Base-by-base conservation (phyloP, 2,329 filamentous ascomycete species). In the Xylariaceae sp. region DNA sequence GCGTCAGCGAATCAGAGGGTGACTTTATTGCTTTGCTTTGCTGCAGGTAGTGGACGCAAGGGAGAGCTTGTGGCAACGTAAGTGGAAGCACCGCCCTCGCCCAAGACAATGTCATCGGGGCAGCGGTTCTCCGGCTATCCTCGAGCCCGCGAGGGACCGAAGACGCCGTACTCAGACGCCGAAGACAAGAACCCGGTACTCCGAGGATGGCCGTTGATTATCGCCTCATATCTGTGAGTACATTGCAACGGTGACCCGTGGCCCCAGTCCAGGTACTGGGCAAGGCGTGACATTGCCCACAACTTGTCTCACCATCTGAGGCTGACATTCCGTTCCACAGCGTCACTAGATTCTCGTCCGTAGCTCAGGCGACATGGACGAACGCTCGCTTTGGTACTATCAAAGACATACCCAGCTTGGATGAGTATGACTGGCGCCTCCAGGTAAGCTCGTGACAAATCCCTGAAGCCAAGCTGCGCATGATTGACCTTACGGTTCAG, bases 181-280 rank as follows among this genome's bases (percentile, higher is more conserved):
- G 61, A 71, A 24, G 75, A 80, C 47, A 71, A 76, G 31, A 89
- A 91, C 58, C 87, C 88, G 1, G 73, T 80, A 1, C 68, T 94
- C 48, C 74, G 82, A 41, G 88, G 88, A 4, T 64, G 74, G 24
- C 63, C 80, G 7, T 68, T 94, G 36, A 71, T 78, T 19, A 68
- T 83, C 38, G 79, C 76, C 32, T 76, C 78, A 39, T 77, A 71
- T 43, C 55, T 85, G 83, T 87, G 65, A 58, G 74, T 63, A 3
- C 22, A 32, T 29, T n/a, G 9, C 9, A 29, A 9, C 26, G 26
- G 26, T 9, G n/a, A 9, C 9, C 26, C 26, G 26, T 9, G 9
- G 26, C 26, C n/a, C n/a, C n/a, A n/a, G n/a, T n/a, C n/a, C n/a
- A n/a, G n/a, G n/a, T n/a, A n/a, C n/a, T n/a, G n/a, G n/a, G n/a